Evolutionary conservation across 441 rosid species (phyloP).

Genomic region (Manihot esculenta): DNA sequence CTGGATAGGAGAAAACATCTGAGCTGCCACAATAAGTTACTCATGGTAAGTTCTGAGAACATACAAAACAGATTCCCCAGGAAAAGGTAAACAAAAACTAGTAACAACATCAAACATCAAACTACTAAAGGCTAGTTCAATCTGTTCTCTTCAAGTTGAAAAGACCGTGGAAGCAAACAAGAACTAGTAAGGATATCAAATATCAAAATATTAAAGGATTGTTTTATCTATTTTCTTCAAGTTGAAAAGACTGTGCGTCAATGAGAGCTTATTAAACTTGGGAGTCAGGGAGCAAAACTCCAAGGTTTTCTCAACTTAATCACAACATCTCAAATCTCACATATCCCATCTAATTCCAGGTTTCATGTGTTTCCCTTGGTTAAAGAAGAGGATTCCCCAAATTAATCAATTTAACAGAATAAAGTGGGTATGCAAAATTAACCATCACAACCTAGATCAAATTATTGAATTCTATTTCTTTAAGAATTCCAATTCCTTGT

Average conservation of each 20-base stretch:
- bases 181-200: background rate
- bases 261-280: background rate
- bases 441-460: background rate
- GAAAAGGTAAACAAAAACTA: background rate
- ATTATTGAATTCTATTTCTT: background rate
- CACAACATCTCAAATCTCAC: background rate
- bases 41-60: slow-evolving; percentile 39
- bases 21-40: slow-evolving; percentile 74
- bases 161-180: background rate
- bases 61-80: background rate
- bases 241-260: background rate
- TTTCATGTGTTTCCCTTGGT: background rate
- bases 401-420: background rate
- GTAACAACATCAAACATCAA: background rate
- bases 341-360: background rate
- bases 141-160: background rate
- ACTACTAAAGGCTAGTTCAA: background rate
- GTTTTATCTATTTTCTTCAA: background rate
- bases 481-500: background rate
- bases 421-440: background rate
- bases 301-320: background rate
- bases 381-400: background rate
- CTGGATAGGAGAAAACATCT: slow-evolving; percentile 97
- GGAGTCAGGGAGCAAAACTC: background rate
- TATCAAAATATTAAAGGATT: background rate